A percentile compares a stretch with the other conserved stretches of the same genome.
phyloP scores from a whole-genome alignment of 106 monocot species.

The Apostasia ramifera region DNA sequence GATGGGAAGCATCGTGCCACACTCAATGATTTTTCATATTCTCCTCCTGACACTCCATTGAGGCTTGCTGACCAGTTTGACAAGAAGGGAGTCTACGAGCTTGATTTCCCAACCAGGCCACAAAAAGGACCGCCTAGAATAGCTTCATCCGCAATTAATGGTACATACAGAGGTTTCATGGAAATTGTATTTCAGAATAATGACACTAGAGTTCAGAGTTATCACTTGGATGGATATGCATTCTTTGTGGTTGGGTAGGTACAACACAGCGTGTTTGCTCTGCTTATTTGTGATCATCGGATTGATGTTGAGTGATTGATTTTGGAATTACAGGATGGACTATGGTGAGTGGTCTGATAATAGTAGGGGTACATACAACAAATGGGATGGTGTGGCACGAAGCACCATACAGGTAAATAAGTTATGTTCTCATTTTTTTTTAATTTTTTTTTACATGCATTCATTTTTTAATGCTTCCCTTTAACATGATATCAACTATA shows the following conservation, averaged over 20 bases:
- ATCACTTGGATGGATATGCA: constrained; percentile 77
- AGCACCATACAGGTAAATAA: constrained; percentile 45
- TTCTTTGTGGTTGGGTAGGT: constrained; percentile 71
- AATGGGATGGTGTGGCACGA: constrained; percentile 72
- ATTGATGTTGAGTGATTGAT: not conserved
- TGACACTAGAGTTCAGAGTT: constrained; percentile 53
- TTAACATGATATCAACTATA: too few species aligned
- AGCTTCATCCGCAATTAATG: constrained; percentile 52
- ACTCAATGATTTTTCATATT: constrained; percentile 60
- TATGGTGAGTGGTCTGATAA: constrained; percentile 65
- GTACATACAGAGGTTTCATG: constrained; percentile 55
- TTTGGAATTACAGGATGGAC: constrained; percentile 36
- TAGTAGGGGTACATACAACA: constrained; percentile 65
- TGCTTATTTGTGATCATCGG: not conserved
- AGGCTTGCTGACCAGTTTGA: constrained; percentile 55
- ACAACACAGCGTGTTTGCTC: not conserved
- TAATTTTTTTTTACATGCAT: not conserved
- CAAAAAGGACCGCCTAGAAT: constrained; percentile 26
- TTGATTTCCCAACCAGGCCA: constrained; percentile 60
- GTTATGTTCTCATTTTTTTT: not conserved
- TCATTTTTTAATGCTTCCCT: not conserved
- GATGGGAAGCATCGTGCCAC: constrained; percentile 52
- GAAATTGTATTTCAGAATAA: constrained; percentile 80
- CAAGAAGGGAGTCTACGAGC: constrained; percentile 50
- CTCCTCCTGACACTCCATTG: constrained; percentile 41